Evolutionary conservation across 805 yeast genomes (phyloP).

Genomic region (Jamesozyma gamospora): DNA sequence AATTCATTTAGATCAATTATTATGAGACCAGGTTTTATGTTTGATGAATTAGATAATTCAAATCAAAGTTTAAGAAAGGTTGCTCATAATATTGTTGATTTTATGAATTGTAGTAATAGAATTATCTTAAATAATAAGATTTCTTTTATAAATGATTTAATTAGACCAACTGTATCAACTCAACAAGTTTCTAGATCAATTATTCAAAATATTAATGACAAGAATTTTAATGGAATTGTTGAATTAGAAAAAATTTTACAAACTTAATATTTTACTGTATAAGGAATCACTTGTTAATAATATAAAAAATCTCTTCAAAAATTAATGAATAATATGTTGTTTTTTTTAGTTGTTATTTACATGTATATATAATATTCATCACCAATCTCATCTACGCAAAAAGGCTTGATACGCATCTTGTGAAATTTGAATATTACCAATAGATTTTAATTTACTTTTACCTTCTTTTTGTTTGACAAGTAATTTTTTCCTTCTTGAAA

Average conservation of each 20-base stretch:
- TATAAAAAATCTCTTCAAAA: neutral
- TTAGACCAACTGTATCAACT: slow-evolving; percentile 57
- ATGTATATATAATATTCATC: no score
- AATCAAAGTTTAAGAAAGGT: slow-evolving; percentile 16
- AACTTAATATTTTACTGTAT: neutral
- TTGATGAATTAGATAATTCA: slow-evolving; percentile 36
- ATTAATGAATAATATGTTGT: neutral
- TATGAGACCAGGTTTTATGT: slow-evolving; percentile 79
- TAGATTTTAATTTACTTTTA: slow-evolving; percentile 62
- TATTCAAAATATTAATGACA: slow-evolving; percentile 44
- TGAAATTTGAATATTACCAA: slow-evolving; percentile 69
- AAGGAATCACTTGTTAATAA: neutral
- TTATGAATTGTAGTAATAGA: slow-evolving; percentile 37
- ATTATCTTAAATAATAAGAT: slow-evolving; percentile 32
- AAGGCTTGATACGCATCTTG: slow-evolving; percentile 87
- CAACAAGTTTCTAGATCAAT: slow-evolving; percentile 56
- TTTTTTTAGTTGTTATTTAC: no score
- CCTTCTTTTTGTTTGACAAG: slow-evolving; percentile 89
- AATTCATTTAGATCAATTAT: slow-evolving; percentile 45
- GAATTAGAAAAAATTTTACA: slow-evolving; percentile 39
- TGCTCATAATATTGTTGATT: slow-evolving; percentile 35
- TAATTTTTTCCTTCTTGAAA: slow-evolving; percentile 79
- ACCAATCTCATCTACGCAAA: slow-evolving; percentile 29
- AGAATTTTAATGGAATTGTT: slow-evolving; percentile 46
- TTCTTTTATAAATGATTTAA: slow-evolving; percentile 35